These are phyloP conservation scores for Akanthomyces uredinophilus DNA, from an alignment of 2,329 filamentous ascomycete genomes.

Conservation along the genomic window DNA sequence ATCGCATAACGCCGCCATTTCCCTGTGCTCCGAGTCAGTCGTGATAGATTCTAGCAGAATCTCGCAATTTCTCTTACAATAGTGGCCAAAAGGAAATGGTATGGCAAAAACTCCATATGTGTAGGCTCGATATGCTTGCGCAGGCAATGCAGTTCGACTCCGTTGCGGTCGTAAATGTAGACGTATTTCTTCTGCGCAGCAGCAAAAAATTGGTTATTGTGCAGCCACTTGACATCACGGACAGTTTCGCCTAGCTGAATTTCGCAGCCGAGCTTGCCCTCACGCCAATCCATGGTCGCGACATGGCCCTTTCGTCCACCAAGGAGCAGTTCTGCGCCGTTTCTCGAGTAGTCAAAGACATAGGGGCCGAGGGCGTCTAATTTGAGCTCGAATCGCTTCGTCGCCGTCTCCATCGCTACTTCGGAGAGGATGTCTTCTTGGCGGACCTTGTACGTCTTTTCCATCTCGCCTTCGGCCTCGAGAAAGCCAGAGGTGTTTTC, in stretches of 20 bases:
- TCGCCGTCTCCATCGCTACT: conserved; percentile 76
- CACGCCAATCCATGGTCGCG: conserved; percentile 93
- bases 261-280: conserved; percentile 86
- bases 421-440: conserved; percentile 77
- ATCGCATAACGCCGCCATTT: conserved; percentile 79
- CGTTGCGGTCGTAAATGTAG: conserved; percentile 90
- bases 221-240: conserved; percentile 83
- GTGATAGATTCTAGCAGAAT: conserved; percentile 25
- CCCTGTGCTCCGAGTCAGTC: conserved; percentile 41
- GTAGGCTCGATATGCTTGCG: conserved; percentile 86
- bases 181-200: conserved; percentile 95
- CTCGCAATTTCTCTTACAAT: conserved; percentile 51
- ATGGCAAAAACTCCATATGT: conserved; percentile 92
- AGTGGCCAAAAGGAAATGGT: conserved; percentile 89
- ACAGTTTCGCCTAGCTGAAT: conserved; percentile 87
- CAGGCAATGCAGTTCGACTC: conserved; percentile 88
- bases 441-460: conserved; percentile 86
- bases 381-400: conserved; percentile 88
- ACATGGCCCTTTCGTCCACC: conserved; percentile 91
- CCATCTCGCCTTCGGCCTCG: conserved; percentile 81
- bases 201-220: conserved; percentile 92
- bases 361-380: conserved; percentile 83
- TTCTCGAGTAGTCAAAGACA: conserved; percentile 80
- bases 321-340: conserved; percentile 78
- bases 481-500: conserved; percentile 83